A percentile compares a stretch with the other conserved stretches of the same genome.
Conservation (phyloP, 371 early-diverging fungal genomes). For the Apophysomyces sp. region DNA sequence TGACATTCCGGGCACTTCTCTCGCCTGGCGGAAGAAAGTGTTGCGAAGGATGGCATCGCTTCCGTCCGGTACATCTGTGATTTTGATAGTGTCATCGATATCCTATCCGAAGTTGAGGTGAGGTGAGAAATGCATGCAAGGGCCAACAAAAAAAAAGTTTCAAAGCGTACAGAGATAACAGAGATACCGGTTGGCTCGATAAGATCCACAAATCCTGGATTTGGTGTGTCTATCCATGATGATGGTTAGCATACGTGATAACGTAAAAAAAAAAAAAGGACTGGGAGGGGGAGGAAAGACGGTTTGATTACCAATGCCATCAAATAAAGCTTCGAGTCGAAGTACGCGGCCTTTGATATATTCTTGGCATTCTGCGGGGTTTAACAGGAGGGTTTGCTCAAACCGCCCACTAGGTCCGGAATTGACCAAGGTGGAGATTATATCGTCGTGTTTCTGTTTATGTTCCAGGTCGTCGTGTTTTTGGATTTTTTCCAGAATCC, state of each 20-base stretch:
- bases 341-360: background rate
- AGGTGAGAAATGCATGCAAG: too few species aligned
- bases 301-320: constrained; percentile 9
- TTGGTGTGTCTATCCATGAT: constrained; percentile 7
- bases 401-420: constrained; percentile 38
- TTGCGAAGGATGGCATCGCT: constrained; percentile 44
- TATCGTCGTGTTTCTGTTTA: constrained; percentile 20
- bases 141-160: background rate
- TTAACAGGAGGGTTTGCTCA: constrained; percentile 21
- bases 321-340: constrained; percentile 18
- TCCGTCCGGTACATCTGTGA: constrained; percentile 50
- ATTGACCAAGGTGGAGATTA: constrained; percentile 22
- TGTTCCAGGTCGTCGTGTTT: constrained; percentile 5
- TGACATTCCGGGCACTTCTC: constrained; percentile 43
- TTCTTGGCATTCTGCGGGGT: constrained; percentile 3
- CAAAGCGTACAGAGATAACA: constrained; percentile 49
- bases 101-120: too few species aligned
- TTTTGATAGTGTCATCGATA: constrained; percentile 67
- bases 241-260: background rate
- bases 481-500: background rate
- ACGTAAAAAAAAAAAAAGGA: too few species aligned
- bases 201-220: constrained; percentile 47
- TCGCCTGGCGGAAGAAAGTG: constrained; percentile 42
- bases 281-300: background rate
- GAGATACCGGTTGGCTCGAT: constrained; percentile 53